Evolutionary conservation across 257 asterid genomes (phyloP).

Genomic region (Sherardia arvensis): DNA sequence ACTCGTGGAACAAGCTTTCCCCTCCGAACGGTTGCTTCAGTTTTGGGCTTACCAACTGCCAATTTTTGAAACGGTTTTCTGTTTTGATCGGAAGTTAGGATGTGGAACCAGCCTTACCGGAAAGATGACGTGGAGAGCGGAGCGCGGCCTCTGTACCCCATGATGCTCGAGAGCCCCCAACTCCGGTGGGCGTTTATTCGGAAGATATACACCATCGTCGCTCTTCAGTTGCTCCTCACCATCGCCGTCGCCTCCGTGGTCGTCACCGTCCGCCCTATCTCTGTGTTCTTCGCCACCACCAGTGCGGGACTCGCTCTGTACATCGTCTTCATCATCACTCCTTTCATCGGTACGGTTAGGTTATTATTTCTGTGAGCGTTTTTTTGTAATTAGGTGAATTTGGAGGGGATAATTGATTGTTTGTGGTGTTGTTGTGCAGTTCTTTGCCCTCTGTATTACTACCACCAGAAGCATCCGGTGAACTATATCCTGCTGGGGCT

Average conservation of each 20-base stretch:
- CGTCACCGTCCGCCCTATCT: slow-evolving; percentile 26
- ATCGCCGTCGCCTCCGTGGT: slow-evolving; percentile 40
- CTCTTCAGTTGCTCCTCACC: slow-evolving; percentile 34
- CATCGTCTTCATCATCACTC: slow-evolving; percentile 21
- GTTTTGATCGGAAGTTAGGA: background rate
- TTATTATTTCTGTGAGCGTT: background rate
- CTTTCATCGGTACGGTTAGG: slow-evolving; percentile 22
- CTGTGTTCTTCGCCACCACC: slow-evolving; percentile 30
- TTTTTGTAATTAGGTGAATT: background rate
- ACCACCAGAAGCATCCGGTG: slow-evolving; percentile 67
- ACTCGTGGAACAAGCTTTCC: background rate
- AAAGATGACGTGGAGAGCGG: slow-evolving; percentile 46
- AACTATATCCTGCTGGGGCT: slow-evolving; percentile 71
- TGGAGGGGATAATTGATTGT: background rate
- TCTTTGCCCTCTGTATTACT: slow-evolving; percentile 56
- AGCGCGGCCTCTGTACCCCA: slow-evolving; percentile 30
- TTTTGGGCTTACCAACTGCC: background rate
- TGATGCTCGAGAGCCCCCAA: slow-evolving; percentile 43
- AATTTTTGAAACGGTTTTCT: background rate
- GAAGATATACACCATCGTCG: slow-evolving; percentile 43
- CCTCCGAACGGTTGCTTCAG: background rate
- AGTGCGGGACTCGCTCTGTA: slow-evolving; percentile 23
- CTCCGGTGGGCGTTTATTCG: slow-evolving; percentile 56
- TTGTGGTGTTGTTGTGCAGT: slow-evolving; percentile 27
- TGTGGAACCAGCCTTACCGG: slow-evolving; percentile 29